phyloP scores from a whole-genome alignment of 495 filamentous ascomycete species.

The Jackrogersella multiformis region DNA sequence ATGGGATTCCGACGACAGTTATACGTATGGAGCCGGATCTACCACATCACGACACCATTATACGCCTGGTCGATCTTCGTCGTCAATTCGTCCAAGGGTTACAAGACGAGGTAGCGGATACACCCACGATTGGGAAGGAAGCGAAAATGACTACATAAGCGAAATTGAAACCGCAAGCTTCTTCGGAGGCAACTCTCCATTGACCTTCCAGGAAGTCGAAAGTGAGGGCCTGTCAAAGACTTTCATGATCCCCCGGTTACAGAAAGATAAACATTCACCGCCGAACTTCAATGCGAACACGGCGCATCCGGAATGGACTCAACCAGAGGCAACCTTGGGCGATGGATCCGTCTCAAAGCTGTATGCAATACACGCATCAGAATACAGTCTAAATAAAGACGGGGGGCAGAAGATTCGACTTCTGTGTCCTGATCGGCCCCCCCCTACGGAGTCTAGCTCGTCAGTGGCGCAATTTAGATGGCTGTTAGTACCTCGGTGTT shows the following conservation, averaged over 20 bases:
- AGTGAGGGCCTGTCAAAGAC: not conserved
- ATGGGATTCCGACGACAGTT: not conserved
- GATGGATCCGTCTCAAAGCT: not conserved
- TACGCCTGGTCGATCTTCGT: not conserved
- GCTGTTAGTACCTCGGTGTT: slow-evolving; percentile 4
- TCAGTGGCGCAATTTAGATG: slow-evolving; percentile 1
- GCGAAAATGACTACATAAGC: not conserved
- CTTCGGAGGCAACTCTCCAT: not conserved
- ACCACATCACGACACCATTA: not conserved
- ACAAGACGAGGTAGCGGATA: not conserved
- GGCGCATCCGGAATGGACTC: not conserved
- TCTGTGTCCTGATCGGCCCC: not conserved
- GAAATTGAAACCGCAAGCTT: not conserved
- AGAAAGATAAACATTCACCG: not conserved
- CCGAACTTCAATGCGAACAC: not conserved
- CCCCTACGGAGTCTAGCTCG: not conserved
- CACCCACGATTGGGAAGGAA: not conserved
- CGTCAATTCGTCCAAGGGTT: not conserved
- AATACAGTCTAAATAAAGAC: slow-evolving; percentile 6
- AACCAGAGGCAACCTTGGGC: not conserved
- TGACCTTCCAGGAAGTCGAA: slow-evolving; percentile 3
- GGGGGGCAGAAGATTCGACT: not conserved
- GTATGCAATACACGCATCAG: not conserved
- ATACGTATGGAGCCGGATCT: not conserved
- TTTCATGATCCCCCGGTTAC: not conserved